Conservation (phyloP, 2,329 filamentous ascomycete species). For the Seiridium cupressi region DNA sequence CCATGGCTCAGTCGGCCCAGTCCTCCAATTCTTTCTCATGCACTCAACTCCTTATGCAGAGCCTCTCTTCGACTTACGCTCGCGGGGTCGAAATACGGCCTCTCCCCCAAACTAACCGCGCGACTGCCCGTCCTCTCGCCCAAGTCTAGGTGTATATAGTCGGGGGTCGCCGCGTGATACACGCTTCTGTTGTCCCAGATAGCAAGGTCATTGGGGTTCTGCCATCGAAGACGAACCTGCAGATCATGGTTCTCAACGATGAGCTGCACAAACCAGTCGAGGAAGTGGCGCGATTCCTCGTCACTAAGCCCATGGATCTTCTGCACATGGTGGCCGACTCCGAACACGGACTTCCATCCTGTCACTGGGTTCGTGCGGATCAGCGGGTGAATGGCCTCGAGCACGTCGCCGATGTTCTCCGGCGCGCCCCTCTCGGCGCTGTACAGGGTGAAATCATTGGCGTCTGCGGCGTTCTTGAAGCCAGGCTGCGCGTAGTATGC, state of each 20-base stretch:
- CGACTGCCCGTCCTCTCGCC: slow-evolving; percentile 45
- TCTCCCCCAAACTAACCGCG: slow-evolving; percentile 49
- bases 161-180: slow-evolving; percentile 54
- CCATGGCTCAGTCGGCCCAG: too few species aligned
- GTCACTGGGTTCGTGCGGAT: slow-evolving; percentile 63
- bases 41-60: slow-evolving; percentile 18
- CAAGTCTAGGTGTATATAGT: slow-evolving; percentile 39
- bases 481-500: slow-evolving; percentile 42
- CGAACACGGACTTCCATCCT: slow-evolving; percentile 54
- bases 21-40: not conserved
- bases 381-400: slow-evolving; percentile 53
- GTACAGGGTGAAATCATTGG: slow-evolving; percentile 41
- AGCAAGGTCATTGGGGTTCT: slow-evolving; percentile 33
- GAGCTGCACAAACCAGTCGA: slow-evolving; percentile 23
- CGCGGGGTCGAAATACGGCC: slow-evolving; percentile 45
- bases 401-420: slow-evolving; percentile 49
- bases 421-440: slow-evolving; percentile 47
- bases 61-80: slow-evolving; percentile 42
- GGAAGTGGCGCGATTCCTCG: slow-evolving; percentile 18
- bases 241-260: slow-evolving; percentile 27
- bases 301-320: slow-evolving; percentile 22
- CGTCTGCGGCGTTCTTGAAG: slow-evolving; percentile 36
- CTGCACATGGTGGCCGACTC: slow-evolving; percentile 24
- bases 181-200: slow-evolving; percentile 58
- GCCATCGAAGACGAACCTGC: slow-evolving; percentile 30